Conservation (phyloP, 495 filamentous ascomycete genomes). For the Penicillium salamii region DNA sequence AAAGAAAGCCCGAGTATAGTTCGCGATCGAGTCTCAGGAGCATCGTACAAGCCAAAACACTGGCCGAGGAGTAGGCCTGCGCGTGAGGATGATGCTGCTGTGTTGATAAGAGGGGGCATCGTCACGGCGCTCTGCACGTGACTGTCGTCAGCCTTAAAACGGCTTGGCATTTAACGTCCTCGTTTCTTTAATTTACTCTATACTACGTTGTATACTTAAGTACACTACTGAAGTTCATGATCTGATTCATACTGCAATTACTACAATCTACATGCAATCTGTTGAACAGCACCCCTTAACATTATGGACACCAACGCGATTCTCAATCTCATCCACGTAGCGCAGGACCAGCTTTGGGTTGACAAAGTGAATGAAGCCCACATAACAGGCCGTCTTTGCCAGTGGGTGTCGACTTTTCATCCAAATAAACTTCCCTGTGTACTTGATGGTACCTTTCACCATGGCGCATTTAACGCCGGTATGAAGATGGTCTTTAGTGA, state of each 20-base stretch:
- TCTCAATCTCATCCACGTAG: slow-evolving; percentile 22
- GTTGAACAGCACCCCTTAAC: too few relatives aligned
- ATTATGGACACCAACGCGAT: slow-evolving; percentile 28
- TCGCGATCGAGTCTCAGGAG: slow-evolving; percentile 16
- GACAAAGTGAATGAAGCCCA: slow-evolving; percentile 32
- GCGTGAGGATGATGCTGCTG: slow-evolving; percentile 20
- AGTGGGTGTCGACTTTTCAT: slow-evolving; percentile 40
- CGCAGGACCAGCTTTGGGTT: slow-evolving; percentile 30
- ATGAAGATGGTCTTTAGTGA: not conserved
- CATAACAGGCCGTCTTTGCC: slow-evolving; percentile 25
- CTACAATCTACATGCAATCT: too few relatives aligned
- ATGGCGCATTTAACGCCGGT: slow-evolving; percentile 16
- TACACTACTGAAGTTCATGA: too few relatives aligned
- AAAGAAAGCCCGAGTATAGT: slow-evolving; percentile 24
- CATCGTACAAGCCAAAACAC: slow-evolving; percentile 34
- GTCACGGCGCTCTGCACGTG: slow-evolving; percentile 11
- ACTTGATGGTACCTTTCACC: slow-evolving; percentile 30
- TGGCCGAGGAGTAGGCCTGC: slow-evolving; percentile 18
- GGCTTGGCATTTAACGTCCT: slow-evolving; percentile 1
- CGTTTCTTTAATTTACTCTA: too few relatives aligned
- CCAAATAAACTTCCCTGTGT: slow-evolving; percentile 30
- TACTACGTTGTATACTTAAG: too few relatives aligned
- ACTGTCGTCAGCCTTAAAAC: slow-evolving; percentile 6
- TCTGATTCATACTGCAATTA: too few relatives aligned
- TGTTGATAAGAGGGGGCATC: slow-evolving; percentile 27